Evolutionary conservation across 1,284 basidiomycete genomes (phyloP).

Genomic region (Irpex sp.): DNA sequence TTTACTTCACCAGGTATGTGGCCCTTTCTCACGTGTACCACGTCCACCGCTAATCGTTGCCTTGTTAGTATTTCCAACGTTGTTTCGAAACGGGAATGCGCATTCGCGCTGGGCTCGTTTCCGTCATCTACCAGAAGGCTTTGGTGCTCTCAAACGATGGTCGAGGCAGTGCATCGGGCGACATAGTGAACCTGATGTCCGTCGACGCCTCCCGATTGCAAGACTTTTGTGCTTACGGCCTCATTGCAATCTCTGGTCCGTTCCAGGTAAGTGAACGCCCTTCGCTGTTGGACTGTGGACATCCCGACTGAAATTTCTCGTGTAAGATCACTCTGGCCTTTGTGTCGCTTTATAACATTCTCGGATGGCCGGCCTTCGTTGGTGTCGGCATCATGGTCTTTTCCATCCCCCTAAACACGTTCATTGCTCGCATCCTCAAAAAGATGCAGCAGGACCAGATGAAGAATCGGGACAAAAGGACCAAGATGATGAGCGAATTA

Average conservation of each 20-base stretch:
- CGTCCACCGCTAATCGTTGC: neutral
- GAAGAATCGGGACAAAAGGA: slow-evolving; percentile 83
- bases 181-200: slow-evolving; percentile 93
- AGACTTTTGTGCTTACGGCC: slow-evolving; percentile 81
- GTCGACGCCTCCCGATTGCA: slow-evolving; percentile 85
- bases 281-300: too few relatives aligned
- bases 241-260: slow-evolving; percentile 69
- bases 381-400: slow-evolving; percentile 91
- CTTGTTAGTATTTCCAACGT: slow-evolving; percentile 72
- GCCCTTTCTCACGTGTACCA: too few relatives aligned
- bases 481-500: slow-evolving; percentile 77
- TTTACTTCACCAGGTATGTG: slow-evolving; percentile 77
- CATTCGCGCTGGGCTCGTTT: slow-evolving; percentile 84
- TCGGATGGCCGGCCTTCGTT: slow-evolving; percentile 91
- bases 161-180: slow-evolving; percentile 77
- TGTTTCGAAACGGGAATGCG: slow-evolving; percentile 89
- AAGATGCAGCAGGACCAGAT: slow-evolving; percentile 84
- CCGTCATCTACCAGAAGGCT: slow-evolving; percentile 84
- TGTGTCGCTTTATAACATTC: slow-evolving; percentile 81
- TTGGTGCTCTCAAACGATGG: slow-evolving; percentile 85
- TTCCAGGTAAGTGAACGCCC: too few relatives aligned
- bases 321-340: slow-evolving; percentile 91
- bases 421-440: slow-evolving; percentile 76
- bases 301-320: too few relatives aligned
- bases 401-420: slow-evolving; percentile 77